phyloP scores from a whole-genome alignment of 192 early-diverging fungal species.

The Gaertneriomyces semiglobifer region DNA sequence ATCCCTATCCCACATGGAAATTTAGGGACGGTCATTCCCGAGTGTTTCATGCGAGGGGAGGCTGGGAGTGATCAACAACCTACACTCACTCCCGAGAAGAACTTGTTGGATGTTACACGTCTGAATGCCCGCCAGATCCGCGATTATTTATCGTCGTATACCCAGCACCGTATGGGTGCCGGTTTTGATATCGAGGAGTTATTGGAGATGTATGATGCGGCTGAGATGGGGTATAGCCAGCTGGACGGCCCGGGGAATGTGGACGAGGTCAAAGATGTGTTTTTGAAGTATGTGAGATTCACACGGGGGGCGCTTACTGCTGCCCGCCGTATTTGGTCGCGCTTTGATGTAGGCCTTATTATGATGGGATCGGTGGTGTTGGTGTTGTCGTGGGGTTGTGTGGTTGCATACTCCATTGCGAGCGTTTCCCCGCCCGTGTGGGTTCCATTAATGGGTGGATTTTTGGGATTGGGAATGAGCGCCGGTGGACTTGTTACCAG shows the following conservation, averaged over 20 bases:
- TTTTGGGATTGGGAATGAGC: no score
- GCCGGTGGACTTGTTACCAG: no score
- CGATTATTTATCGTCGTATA: conserved; percentile 62
- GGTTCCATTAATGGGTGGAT: no score
- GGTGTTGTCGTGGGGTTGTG: conserved; percentile 26
- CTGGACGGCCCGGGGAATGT: neutral
- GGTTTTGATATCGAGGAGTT: conserved; percentile 51
- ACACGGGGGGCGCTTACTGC: conserved; percentile 62
- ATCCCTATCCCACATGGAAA: conserved; percentile 92
- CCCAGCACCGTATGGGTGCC: conserved; percentile 43
- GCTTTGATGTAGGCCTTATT: conserved; percentile 82
- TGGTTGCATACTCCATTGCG: conserved; percentile 12
- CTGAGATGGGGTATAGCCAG: conserved; percentile 22
- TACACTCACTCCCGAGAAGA: conserved; percentile 2
- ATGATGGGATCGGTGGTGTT: conserved; percentile 64
- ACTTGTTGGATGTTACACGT: conserved; percentile 53
- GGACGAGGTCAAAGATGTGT: conserved; percentile 14
- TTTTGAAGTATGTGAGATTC: conserved; percentile 49
- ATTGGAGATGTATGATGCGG: conserved; percentile 33
- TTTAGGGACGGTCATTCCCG: conserved; percentile 82
- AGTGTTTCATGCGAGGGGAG: conserved; percentile 58
- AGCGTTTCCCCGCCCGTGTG: no score
- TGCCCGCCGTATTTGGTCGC: conserved; percentile 85
- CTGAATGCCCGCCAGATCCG: conserved; percentile 69
- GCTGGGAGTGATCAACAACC: neutral